Evolutionary conservation across 2,329 filamentous ascomycete genomes (phyloP), one percentile per base, ranked within the genome.

Genomic region (Magnaporthiopsis incrustans): DNA sequence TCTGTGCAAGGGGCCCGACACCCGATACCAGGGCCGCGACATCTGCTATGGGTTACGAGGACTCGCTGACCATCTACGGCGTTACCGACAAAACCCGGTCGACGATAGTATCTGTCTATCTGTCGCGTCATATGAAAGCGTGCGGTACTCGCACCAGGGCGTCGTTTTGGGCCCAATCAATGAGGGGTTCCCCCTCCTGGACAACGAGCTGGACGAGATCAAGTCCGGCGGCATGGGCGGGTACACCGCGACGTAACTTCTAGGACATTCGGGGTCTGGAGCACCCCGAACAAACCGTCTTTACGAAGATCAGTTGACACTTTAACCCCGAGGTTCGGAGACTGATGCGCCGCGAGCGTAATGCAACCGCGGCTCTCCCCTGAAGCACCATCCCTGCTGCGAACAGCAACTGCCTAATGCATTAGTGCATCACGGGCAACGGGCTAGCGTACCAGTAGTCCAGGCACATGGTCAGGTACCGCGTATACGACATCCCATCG

Each of bases 121-220:
- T 61, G 77, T 76, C 65, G 84, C 81, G 2, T 79, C 78, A 0
- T 86, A 85, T 70, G 77, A 80, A n/a, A 83, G 83, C 57, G 81
- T 80, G n/a, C 71, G 77, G 18, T 85, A 84, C 74, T 83, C 82
- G 2, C 83, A 86, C 71, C 83, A 85, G 69, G 83, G 83, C 63
- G 35, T 38, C 12, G 35, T 38, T 1, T 4, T 81, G 78, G 74
- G 75, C 84, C 14, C 35, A 12, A 75, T 81, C 63, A 76, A 82
- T 68, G 69, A 77, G 57, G 79, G 79, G 67, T 73, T 72, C 61
- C 75, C 84, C 22, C 73, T 84, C 62, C 68, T 80, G 18, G 81
- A 84, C 68, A 81, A 84, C 67, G 82, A 84, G 70, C 33, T 35
- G 33, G 33, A 38, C 35, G 35, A 38, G 35, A 38, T 14, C 12